Evolutionary conservation across 352 stramenopile genomes (phyloP).

Genomic region (Globisporangium canariense): DNA sequence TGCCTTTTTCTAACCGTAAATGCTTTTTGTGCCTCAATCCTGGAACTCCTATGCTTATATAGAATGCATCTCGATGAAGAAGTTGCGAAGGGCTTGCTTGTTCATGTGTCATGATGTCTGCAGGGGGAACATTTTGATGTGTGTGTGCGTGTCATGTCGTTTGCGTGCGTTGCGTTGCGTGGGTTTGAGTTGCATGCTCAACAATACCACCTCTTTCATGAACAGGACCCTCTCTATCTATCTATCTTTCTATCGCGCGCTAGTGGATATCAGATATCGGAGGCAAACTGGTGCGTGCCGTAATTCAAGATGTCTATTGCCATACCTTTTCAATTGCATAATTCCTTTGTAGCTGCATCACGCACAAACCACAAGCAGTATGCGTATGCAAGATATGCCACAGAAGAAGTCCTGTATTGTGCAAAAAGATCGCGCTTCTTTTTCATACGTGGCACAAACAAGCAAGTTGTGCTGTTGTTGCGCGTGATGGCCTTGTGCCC

Average conservation of each 20-base stretch:
- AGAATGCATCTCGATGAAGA: not conserved
- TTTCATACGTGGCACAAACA: slow-evolving; percentile 1
- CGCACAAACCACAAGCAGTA: too few relatives aligned
- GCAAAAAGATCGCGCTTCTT: slow-evolving; percentile 4
- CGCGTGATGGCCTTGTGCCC: not conserved
- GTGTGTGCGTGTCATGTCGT: too few relatives aligned
- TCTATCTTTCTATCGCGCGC: too few relatives aligned
- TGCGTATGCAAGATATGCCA: not conserved
- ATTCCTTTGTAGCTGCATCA: not conserved
- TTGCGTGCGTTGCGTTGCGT: too few relatives aligned
- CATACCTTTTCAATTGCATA: not conserved
- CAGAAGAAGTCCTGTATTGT: not conserved
- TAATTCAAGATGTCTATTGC: not conserved
- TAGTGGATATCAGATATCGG: too few relatives aligned
- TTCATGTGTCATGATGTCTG: too few relatives aligned
- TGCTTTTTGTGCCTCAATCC: not conserved
- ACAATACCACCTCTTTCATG: too few relatives aligned
- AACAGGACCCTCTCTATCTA: too few relatives aligned
- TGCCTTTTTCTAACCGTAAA: not conserved
- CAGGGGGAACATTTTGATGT: too few relatives aligned
- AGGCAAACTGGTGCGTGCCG: not conserved
- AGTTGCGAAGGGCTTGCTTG: too few relatives aligned
- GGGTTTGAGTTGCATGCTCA: too few relatives aligned
- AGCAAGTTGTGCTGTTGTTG: too few relatives aligned
- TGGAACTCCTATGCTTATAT: not conserved